A percentile compares a stretch with the other conserved stretches of the same genome.
Conservation (phyloP, 2,329 filamentous ascomycete genomes). For the Aspergillus neotritici region DNA sequence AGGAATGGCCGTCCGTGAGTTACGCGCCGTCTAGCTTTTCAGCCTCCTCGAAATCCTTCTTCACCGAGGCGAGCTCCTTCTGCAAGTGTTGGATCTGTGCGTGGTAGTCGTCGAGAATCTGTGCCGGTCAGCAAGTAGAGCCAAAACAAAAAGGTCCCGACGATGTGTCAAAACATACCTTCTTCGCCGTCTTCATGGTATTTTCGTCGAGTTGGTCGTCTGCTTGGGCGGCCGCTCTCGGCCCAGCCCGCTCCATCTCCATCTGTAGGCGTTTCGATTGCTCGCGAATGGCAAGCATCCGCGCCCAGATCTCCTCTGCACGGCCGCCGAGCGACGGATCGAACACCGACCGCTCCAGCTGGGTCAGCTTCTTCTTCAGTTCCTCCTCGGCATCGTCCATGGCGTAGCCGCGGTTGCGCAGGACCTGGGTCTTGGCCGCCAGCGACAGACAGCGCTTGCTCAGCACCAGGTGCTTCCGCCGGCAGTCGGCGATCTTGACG, state of each 20-base stretch:
- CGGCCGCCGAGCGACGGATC: constrained; percentile 56
- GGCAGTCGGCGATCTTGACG: constrained; percentile 53
- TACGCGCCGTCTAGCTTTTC: constrained; percentile 33
- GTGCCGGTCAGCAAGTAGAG: constrained; percentile 28
- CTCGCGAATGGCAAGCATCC: constrained; percentile 59
- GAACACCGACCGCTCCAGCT: constrained; percentile 53
- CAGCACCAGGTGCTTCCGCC: constrained; percentile 54
- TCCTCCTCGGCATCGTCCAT: constrained; percentile 61
- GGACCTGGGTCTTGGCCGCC: constrained; percentile 59
- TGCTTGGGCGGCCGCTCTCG: constrained; percentile 33
- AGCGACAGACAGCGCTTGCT: constrained; percentile 56
- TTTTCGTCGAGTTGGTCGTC: constrained; percentile 51
- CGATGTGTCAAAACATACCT: constrained; percentile 41
- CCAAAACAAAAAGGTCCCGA: not conserved
- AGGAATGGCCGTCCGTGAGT: constrained; percentile 11
- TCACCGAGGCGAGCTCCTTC: constrained; percentile 55
- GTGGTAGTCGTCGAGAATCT: constrained; percentile 49
- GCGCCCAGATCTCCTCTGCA: constrained; percentile 62
- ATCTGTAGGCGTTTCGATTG: constrained; percentile 53
- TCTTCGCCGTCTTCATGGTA: constrained; percentile 55
- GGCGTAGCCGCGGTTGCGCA: constrained; percentile 59
- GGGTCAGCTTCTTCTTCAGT: constrained; percentile 56
- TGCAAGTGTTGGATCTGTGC: constrained; percentile 52
- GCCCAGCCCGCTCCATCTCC: constrained; percentile 54
- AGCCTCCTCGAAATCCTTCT: constrained; percentile 55